These are phyloP conservation scores for Debaryomycetaceae sp. DNA, from an alignment of 1,139 yeast species.

Conservation along the genomic window DNA sequence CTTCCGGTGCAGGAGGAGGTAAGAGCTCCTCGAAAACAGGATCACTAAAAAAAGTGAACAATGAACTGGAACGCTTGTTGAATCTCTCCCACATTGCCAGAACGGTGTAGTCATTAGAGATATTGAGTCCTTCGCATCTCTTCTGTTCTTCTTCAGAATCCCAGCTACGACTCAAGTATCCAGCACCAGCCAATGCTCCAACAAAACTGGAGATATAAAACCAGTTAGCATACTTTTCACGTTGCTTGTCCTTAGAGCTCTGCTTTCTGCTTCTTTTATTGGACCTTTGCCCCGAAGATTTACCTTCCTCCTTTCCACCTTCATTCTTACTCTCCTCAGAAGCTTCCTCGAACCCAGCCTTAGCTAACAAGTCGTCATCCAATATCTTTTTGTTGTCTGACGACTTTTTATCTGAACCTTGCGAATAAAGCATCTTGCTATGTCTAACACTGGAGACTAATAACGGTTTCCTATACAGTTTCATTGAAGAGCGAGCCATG, in stretches of 20 bases:
- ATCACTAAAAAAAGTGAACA: slow-evolving; percentile 83
- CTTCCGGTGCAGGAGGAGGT: slow-evolving; percentile 86
- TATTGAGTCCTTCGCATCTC: slow-evolving; percentile 42
- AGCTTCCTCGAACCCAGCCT: slow-evolving; percentile 71
- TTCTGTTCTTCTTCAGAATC: slow-evolving; percentile 71
- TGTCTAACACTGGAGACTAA: not conserved
- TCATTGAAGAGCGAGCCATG: not conserved
- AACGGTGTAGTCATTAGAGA: slow-evolving; percentile 69
- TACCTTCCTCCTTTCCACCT: slow-evolving; percentile 5
- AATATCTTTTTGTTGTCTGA: slow-evolving; percentile 52
- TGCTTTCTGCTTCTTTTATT: slow-evolving; percentile 52
- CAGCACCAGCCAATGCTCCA: slow-evolving; percentile 59
- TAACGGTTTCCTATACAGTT: not conserved
- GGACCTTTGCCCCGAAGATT: slow-evolving; percentile 12
- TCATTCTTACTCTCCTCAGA: slow-evolving; percentile 11
- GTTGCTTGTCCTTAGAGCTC: slow-evolving; percentile 57
- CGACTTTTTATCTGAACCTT: slow-evolving; percentile 11
- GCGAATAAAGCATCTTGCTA: slow-evolving; percentile 15
- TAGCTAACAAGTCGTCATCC: slow-evolving; percentile 76
- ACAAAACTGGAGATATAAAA: slow-evolving; percentile 64
- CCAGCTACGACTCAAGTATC: slow-evolving; percentile 84
- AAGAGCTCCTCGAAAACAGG: slow-evolving; percentile 90
- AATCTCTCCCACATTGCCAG: slow-evolving; percentile 65
- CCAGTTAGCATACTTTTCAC: slow-evolving; percentile 65
- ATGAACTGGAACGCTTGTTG: slow-evolving; percentile 65